These are phyloP conservation scores for Camelina hispida DNA, from an alignment of 345 rosid species.

Conservation along the genomic window DNA sequence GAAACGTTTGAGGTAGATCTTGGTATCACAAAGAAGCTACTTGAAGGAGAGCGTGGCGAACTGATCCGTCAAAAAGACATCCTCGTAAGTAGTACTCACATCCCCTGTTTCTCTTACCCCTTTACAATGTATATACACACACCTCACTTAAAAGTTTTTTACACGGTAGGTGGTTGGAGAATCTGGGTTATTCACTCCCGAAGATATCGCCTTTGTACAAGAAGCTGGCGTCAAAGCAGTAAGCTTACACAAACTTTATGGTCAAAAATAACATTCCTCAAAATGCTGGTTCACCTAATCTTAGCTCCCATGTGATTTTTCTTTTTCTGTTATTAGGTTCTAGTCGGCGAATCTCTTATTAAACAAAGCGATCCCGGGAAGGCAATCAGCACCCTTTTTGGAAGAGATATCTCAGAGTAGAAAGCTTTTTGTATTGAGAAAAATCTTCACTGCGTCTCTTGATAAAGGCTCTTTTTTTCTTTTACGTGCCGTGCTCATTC, in stretches of 20 bases:
- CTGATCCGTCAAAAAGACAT: conserved; percentile 71
- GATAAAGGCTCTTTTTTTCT: background rate
- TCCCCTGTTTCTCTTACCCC: background rate
- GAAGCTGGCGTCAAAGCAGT: conserved; percentile 96
- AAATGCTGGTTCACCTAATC: conserved; percentile 11
- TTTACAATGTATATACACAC: background rate
- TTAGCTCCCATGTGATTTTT: background rate
- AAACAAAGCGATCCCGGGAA: conserved; percentile 74
- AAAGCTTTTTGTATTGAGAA: conserved; percentile 40
- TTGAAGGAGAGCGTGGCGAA: conserved; percentile 82
- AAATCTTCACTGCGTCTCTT: conserved; percentile 15
- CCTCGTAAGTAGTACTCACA: conserved; percentile 59
- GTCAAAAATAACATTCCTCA: conserved; percentile 2
- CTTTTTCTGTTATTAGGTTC: conserved; percentile 54
- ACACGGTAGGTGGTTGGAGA: conserved; percentile 82
- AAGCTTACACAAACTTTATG: conserved; percentile 42
- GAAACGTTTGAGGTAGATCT: conserved; percentile 89
- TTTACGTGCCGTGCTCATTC: background rate
- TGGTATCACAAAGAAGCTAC: conserved; percentile 84
- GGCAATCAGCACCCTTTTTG: conserved; percentile 75
- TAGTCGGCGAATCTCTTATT: conserved; percentile 93
- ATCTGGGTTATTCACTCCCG: conserved; percentile 82
- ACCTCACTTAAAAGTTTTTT: background rate
- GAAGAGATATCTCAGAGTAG: conserved; percentile 57
- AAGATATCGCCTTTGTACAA: conserved; percentile 83